Evolutionary conservation across 306 rosid species (phyloP), one percentile per base, ranked within the genome.

Genomic region (Notholithocarpus densiflorus): DNA sequence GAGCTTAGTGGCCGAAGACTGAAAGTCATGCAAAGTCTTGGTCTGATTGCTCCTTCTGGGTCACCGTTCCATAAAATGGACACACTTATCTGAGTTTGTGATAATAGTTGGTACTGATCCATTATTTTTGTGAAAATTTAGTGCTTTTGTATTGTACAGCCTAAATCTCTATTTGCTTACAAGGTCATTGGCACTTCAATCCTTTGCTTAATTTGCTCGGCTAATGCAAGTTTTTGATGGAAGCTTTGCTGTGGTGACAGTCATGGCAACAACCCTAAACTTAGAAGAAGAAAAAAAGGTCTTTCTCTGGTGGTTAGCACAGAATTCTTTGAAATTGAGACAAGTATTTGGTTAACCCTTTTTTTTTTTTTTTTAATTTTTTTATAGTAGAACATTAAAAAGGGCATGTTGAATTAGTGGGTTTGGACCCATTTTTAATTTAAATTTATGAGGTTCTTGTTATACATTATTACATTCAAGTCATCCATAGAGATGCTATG

Each of bases 1-100:
- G 94, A 90, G 73, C 74, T 75, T 43, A 86, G 91, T 78, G 78
- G 84, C 0, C 86, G 93, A 75, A 88, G 92, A 85, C 45, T 85
- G 71, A 88, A 82, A 86, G 89, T 89, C 85, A 89, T 86, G 97
- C 84, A 81, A 72, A 80, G 77, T 81, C 97, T 91, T 51, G 97
- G 97, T 59, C 87, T 91, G 68, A 76, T 80, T 83, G 91, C 92
- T 64, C 93, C 93, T 26, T 20, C 83, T 59, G 92, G 92, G 21
- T 89, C 93, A 37, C 92, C 92, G 9, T 91, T 84, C 71, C 73
- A 62, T 57, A 84, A 62, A 52, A 31, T 66, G 61, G 81, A 27
- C 84, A 37, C 29, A 26, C 26, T 34, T 59, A 20, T 14, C 71
- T 19, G 60, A 45, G 56, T 60, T 75, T 68, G 4, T 59, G 84